Percentiles rank a stretch among this genome's conserved stretches.
Evolutionary conservation across 1,284 basidiomycete species (phyloP).

Genomic region (Xanthoconium separans): DNA sequence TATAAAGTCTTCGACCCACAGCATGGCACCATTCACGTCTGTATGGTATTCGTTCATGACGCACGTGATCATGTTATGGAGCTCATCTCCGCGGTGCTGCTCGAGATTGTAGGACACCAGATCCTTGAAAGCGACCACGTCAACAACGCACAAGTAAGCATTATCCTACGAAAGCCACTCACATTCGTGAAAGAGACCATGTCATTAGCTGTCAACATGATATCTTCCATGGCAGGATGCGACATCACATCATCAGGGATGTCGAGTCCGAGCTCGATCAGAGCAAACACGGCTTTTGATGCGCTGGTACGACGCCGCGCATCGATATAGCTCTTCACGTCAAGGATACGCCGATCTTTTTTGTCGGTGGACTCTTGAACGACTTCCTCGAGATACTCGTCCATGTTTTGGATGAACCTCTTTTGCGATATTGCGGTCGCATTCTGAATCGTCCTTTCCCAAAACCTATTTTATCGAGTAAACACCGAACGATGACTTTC

Average conservation of each 20-base stretch:
- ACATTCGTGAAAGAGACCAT: background rate
- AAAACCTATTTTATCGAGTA: constrained; percentile 11
- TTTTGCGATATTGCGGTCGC: constrained; percentile 9
- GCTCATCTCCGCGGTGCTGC: background rate
- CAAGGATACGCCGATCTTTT: constrained; percentile 24
- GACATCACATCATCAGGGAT: constrained; percentile 20
- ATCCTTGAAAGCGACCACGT: background rate
- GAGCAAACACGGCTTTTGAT: constrained; percentile 8
- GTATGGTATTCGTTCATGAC: background rate
- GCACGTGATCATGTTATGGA: background rate
- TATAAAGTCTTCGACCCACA: constrained; percentile 29
- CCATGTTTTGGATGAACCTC: constrained; percentile 35
- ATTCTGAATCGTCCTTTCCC: constrained; percentile 9
- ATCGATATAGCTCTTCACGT: constrained; percentile 34
- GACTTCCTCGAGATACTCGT: constrained; percentile 34
- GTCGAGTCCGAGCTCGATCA: constrained; percentile 13
- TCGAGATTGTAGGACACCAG: background rate
- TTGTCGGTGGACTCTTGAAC: constrained; percentile 39
- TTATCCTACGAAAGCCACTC: no score
- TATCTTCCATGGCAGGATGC: constrained; percentile 17
- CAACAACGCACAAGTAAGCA: background rate
- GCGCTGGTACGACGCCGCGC: constrained; percentile 11
- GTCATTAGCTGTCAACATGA: background rate
- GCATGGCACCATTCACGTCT: constrained; percentile 34
- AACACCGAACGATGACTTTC: background rate